Evolutionary conservation across 805 yeast species (phyloP).

Genomic region (Maudiozyma serrabonitensis): DNA sequence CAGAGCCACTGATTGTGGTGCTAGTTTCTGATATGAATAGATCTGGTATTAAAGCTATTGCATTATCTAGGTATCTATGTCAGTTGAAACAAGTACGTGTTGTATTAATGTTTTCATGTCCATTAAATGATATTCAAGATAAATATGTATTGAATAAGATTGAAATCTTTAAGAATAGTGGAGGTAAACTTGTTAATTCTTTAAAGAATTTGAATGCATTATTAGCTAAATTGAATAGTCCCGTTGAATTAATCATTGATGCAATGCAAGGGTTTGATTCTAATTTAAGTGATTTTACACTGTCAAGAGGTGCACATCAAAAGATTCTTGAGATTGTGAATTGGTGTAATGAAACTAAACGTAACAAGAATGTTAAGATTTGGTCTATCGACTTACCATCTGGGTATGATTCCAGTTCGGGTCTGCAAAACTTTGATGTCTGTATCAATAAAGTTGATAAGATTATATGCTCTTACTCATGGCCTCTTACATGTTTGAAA

Average conservation of each 20-base stretch:
- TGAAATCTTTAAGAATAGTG: conserved; percentile 46
- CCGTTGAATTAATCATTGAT: conserved; percentile 72
- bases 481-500: conserved; percentile 41
- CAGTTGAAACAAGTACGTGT: conserved; percentile 58
- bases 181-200: conserved; percentile 53
- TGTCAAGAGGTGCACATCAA: conserved; percentile 8
- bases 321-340: conserved; percentile 35
- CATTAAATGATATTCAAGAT: conserved; percentile 22
- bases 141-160: conserved; percentile 37
- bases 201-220: conserved; percentile 30
- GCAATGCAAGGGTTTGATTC: conserved; percentile 79
- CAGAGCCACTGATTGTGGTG: conserved; percentile 66
- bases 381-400: conserved; percentile 71
- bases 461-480: conserved; percentile 54
- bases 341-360: conserved; percentile 50
- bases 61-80: conserved; percentile 64
- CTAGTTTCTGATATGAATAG: conserved; percentile 60
- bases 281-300: conserved; percentile 29
- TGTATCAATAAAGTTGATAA: conserved; percentile 39
- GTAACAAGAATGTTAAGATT: conserved; percentile 10
- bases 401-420: conserved; percentile 79
- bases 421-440: conserved; percentile 32
- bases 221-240: conserved; percentile 47
- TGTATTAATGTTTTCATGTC: conserved; percentile 36
- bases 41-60: conserved; percentile 66